Conservation (phyloP, 768 basidiomycete genomes). For the Coprinopsis sp. region DNA sequence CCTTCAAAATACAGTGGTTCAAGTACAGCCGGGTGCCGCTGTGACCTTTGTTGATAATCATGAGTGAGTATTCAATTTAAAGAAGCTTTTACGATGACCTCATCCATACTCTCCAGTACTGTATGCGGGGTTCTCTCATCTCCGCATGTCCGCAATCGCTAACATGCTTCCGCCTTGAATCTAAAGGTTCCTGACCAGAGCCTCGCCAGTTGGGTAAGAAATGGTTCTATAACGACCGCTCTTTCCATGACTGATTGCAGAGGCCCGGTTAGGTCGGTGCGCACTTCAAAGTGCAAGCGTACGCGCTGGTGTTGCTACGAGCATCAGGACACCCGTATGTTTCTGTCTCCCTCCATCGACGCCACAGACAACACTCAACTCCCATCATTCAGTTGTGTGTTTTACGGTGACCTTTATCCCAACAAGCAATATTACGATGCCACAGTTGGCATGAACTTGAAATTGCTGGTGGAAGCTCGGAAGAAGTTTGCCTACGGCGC, state of each 20-base stretch:
- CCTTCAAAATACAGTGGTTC: slow-evolving; percentile 63
- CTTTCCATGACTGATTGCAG: slow-evolving; percentile 6
- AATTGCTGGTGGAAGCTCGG: slow-evolving; percentile 54
- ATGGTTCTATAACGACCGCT: not conserved
- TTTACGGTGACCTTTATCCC: slow-evolving; percentile 79
- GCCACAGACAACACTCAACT: not conserved
- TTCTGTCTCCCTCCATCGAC: not conserved
- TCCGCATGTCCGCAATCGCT: not conserved
- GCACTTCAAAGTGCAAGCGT: slow-evolving; percentile 78
- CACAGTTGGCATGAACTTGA: slow-evolving; percentile 45
- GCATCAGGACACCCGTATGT: slow-evolving; percentile 70
- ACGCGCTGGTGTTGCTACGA: slow-evolving; percentile 73
- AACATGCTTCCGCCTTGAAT: slow-evolving; percentile 5
- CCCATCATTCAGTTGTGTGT: slow-evolving; percentile 59
- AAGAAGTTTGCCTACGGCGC: slow-evolving; percentile 64
- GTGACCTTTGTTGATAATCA: slow-evolving; percentile 92
- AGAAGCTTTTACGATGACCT: slow-evolving; percentile 7
- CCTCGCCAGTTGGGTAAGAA: slow-evolving; percentile 74
- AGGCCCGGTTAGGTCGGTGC: slow-evolving; percentile 47
- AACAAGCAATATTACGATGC: slow-evolving; percentile 64
- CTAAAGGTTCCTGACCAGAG: slow-evolving; percentile 67
- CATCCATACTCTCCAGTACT: slow-evolving; percentile 43
- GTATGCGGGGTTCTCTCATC: slow-evolving; percentile 31
- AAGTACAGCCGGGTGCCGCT: slow-evolving; percentile 68
- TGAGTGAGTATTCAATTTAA: slow-evolving; percentile 52